Percentiles rank a stretch among this genome's conserved stretches.
phyloP scores from a whole-genome alignment of 2,329 filamentous ascomycete species.

The Pseudofabraea citricarpa region DNA sequence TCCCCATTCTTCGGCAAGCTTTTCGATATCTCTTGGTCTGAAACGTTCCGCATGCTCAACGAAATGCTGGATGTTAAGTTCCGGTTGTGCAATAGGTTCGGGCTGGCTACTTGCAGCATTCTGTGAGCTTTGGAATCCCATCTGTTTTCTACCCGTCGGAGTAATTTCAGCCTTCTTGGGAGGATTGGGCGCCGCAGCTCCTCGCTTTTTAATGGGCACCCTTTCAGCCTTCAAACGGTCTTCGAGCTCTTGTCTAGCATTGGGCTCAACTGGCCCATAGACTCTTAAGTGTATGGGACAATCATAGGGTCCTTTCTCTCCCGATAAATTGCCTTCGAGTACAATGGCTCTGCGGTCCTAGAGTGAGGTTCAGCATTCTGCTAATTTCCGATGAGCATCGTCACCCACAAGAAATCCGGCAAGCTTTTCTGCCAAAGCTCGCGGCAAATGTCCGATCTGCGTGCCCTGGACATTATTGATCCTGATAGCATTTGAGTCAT shows the following conservation, averaged over 20 bases:
- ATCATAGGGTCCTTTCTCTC: slow-evolving; percentile 61
- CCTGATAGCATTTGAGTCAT: slow-evolving; percentile 72
- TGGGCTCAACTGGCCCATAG: slow-evolving; percentile 60
- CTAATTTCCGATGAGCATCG: slow-evolving; percentile 6
- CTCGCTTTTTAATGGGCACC: slow-evolving; percentile 41
- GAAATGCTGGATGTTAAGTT: slow-evolving; percentile 44
- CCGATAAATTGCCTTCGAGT: slow-evolving; percentile 66
- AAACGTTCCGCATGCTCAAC: slow-evolving; percentile 62
- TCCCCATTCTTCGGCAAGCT: slow-evolving; percentile 55
- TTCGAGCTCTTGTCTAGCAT: slow-evolving; percentile 50
- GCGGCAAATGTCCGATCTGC: slow-evolving; percentile 77
- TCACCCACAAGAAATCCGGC: slow-evolving; percentile 62
- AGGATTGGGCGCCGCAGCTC: slow-evolving; percentile 37
- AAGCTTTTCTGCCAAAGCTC: slow-evolving; percentile 63
- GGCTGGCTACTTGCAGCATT: slow-evolving; percentile 9
- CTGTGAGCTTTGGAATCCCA: slow-evolving; percentile 19
- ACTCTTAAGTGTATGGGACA: slow-evolving; percentile 67
- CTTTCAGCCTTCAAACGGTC: slow-evolving; percentile 57
- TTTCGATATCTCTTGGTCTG: slow-evolving; percentile 62
- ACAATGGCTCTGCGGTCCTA: slow-evolving; percentile 52
- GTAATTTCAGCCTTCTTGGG: slow-evolving; percentile 48
- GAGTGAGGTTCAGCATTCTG: slow-evolving; percentile 18
- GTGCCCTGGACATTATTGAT: slow-evolving; percentile 69
- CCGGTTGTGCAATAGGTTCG: slow-evolving; percentile 11
- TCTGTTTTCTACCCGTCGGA: slow-evolving; percentile 30